phyloP scores from a whole-genome alignment of 768 basidiomycete genomes.

The Lactarius quietus region DNA sequence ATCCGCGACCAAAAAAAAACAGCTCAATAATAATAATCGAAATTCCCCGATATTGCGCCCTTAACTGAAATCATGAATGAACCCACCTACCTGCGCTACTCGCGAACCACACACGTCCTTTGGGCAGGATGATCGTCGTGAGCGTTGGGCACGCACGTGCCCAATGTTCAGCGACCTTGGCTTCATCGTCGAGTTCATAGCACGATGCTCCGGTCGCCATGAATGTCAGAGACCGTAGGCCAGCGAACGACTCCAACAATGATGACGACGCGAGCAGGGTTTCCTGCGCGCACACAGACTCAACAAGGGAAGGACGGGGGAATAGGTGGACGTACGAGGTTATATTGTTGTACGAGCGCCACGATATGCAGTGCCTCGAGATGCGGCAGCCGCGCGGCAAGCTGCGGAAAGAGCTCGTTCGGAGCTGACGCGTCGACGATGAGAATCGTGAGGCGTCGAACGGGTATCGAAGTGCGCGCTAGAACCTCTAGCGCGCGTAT shows the following conservation, averaged over 20 bases:
- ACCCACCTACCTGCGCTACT: constrained; percentile 24
- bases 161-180: constrained; percentile 50
- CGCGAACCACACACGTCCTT: constrained; percentile 57
- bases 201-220: constrained; percentile 42
- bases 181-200: constrained; percentile 38
- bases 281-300: constrained; percentile 32
- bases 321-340: constrained; percentile 39
- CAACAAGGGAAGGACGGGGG: background rate
- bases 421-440: constrained; percentile 47
- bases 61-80: background rate
- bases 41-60: too few relatives aligned
- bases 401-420: constrained; percentile 42
- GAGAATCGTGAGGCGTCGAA: constrained; percentile 54
- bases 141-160: constrained; percentile 56
- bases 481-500: constrained; percentile 45
- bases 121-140: constrained; percentile 58
- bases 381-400: constrained; percentile 44
- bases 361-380: constrained; percentile 63
- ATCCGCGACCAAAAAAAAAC: background rate
- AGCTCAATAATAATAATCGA: background rate
- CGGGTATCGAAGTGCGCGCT: constrained; percentile 35
- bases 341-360: constrained; percentile 48
- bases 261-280: constrained; percentile 41
- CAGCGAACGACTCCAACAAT: constrained; percentile 39
- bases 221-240: constrained; percentile 51